Evolutionary conservation across 176 grass and related monocot genomes (phyloP).

Genomic region (Pharus latifolius): DNA sequence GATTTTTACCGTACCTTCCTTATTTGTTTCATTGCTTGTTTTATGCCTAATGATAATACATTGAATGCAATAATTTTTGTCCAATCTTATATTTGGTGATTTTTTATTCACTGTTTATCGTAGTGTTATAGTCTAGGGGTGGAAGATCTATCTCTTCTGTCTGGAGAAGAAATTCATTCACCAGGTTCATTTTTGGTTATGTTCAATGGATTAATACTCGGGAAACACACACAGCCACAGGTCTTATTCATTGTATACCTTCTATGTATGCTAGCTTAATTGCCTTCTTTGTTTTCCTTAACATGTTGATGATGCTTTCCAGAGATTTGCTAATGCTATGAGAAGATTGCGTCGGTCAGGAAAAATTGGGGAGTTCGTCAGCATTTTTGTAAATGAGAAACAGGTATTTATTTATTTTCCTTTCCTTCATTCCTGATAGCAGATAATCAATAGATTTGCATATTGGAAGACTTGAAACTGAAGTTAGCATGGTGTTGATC

Average conservation of each 20-base stretch:
- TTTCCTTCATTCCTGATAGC: slow-evolving; percentile 10
- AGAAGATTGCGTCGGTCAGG: slow-evolving; percentile 65
- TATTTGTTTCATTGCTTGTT: not conserved
- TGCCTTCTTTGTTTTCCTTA: slow-evolving; percentile 7
- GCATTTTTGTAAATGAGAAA: slow-evolving; percentile 93
- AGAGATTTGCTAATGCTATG: slow-evolving; percentile 84
- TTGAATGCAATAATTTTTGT: not conserved
- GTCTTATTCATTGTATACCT: slow-evolving; percentile 26
- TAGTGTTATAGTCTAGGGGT: slow-evolving; percentile 89
- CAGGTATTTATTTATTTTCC: slow-evolving; percentile 56
- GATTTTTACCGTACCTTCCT: not conserved
- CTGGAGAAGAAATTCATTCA: slow-evolving; percentile 82
- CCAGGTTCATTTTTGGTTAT: slow-evolving; percentile 88
- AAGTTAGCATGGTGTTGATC: not conserved
- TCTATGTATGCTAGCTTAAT: not conserved
- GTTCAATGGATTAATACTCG: slow-evolving; percentile 93
- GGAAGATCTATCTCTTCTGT: slow-evolving; percentile 60
- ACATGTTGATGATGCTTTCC: slow-evolving; percentile 10
- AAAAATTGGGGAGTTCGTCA: slow-evolving; percentile 83
- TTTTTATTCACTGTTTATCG: slow-evolving; percentile 12
- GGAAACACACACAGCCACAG: slow-evolving; percentile 76
- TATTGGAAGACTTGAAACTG: not conserved
- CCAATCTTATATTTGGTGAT: not conserved
- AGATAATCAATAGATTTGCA: not conserved
- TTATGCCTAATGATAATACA: not conserved